Evolutionary conservation across 345 rosid genomes (phyloP), one percentile per base, ranked within the genome.

Genomic region (Chamaenerion angustifolium): DNA sequence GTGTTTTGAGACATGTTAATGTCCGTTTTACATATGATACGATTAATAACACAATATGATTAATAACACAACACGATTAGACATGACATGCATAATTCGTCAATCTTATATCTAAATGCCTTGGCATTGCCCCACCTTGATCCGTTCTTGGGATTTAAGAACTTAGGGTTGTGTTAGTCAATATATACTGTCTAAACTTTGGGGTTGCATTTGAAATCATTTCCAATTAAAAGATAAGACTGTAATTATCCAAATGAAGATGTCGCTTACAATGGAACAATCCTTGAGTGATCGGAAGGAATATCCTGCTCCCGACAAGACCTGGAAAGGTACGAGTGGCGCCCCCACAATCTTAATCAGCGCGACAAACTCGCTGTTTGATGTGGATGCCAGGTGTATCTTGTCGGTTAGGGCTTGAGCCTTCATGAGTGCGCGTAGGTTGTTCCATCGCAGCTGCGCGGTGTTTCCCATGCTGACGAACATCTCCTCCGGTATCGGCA

Each of bases 271-370:
- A 31, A 79, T 74, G 62, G 88, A 73, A 64, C 73, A 53, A 57
- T 80, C 68, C 6, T 62, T 75, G 57, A 84, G 54, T 31, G 80
- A 64, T 21, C 74, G 67, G 45, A 69, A 67, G 51, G 80, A 71
- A 18, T 31, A 31, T 31, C 66, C 70, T 13, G 50, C 68, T 45
- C 68, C 74, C 6, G 79, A 66, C 18, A 71, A 78, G 41, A 78
- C 74, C 53, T 79, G 93, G 23, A 82, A 84, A 21, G 98, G 94
- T 54, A 87, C 68, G 21, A 87, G 87, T 65, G 98, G 95, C 49
- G 88, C 72, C 8, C 98, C 95, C 17, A 92, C 94, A 15, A 84
- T 82, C 75, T 92, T 92, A 45, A 92, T 80, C 85, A 92, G 75
- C 3, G 98, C 87, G 60, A 82, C 64, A 58, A 92, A 87, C 74